Evolutionary conservation across 2,329 filamentous ascomycete species (phyloP).

Genomic region (Cadophora malorum): DNA sequence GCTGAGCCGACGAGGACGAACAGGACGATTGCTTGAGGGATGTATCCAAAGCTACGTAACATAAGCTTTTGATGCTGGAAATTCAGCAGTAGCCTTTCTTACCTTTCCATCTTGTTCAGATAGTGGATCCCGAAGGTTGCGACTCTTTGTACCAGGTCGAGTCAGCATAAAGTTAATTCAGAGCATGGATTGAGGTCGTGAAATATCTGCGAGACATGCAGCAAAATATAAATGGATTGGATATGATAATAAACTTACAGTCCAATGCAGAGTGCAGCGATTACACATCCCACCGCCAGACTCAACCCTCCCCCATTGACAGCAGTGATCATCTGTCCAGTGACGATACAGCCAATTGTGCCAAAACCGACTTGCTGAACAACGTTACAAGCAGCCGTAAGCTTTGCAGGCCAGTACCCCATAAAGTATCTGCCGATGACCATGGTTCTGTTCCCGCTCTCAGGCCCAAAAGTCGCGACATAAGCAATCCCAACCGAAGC

Average conservation of each 20-base stretch:
- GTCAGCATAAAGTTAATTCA: not conserved
- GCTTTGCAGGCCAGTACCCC: slow-evolving; percentile 68
- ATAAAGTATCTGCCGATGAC: slow-evolving; percentile 63
- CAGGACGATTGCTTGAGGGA: slow-evolving; percentile 62
- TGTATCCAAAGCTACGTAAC: slow-evolving; percentile 26
- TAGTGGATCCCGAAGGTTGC: slow-evolving; percentile 69
- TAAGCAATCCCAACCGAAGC: slow-evolving; percentile 61
- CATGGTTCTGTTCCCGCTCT: slow-evolving; percentile 66
- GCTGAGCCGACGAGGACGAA: slow-evolving; percentile 63
- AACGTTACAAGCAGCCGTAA: slow-evolving; percentile 67
- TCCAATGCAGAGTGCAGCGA: slow-evolving; percentile 66
- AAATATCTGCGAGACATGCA: too few relatives aligned
- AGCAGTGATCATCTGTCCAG: slow-evolving; percentile 70
- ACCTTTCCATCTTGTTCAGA: slow-evolving; percentile 71
- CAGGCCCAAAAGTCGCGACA: slow-evolving; percentile 65
- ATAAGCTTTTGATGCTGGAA: not conserved
- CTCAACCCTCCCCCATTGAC: slow-evolving; percentile 64
- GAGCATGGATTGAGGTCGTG: too few relatives aligned
- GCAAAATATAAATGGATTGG: too few relatives aligned
- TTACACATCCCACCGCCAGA: slow-evolving; percentile 69
- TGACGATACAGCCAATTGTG: slow-evolving; percentile 68
- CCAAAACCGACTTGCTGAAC: slow-evolving; percentile 66
- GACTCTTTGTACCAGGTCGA: not conserved
- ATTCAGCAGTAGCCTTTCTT: slow-evolving; percentile 24
- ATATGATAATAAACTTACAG: slow-evolving; percentile 46